Percentiles rank a stretch among this genome's conserved stretches.
These are phyloP conservation scores for Fusarium sp. DNA, from an alignment of 2,329 filamentous ascomycete genomes.

Conservation along the genomic window DNA sequence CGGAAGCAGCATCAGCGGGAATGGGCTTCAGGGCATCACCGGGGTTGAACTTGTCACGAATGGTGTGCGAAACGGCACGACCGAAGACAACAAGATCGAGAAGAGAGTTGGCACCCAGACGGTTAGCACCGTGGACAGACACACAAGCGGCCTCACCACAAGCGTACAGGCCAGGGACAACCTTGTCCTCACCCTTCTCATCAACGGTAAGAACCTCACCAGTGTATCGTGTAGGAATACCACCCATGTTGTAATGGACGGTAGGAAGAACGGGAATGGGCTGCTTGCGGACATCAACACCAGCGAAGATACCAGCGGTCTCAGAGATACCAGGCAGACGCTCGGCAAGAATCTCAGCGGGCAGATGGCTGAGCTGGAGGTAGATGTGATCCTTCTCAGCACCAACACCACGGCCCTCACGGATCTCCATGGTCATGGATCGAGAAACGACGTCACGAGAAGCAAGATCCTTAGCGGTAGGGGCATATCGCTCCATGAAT, in stretches of 20 bases:
- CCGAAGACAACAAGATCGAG: slow-evolving; percentile 98
- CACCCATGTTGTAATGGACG: slow-evolving; percentile 99
- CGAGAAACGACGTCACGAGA: slow-evolving; percentile 96
- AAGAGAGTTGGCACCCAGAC: slow-evolving; percentile 96
- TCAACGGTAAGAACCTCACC: slow-evolving; percentile 94
- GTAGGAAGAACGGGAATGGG: slow-evolving; percentile 96
- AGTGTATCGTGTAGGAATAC: slow-evolving; percentile 97
- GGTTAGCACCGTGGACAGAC: slow-evolving; percentile 97
- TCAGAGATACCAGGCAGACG: slow-evolving; percentile 98
- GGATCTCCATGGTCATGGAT: slow-evolving; percentile 98
- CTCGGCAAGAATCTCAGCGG: slow-evolving; percentile 90
- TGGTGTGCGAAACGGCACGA: slow-evolving; percentile 95
- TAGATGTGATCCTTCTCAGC: slow-evolving; percentile 98
- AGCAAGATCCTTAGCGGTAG: slow-evolving; percentile 97
- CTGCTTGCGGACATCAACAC: slow-evolving; percentile 96
- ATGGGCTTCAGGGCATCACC: slow-evolving; percentile 83
- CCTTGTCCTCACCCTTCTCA: slow-evolving; percentile 85
- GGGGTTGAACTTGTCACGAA: slow-evolving; percentile 91
- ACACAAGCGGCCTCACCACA: slow-evolving; percentile 98
- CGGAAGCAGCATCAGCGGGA: slow-evolving; percentile 85
- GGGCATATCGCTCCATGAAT: slow-evolving; percentile 99
- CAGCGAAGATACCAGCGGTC: slow-evolving; percentile 95
- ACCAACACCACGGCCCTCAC: slow-evolving; percentile 95
- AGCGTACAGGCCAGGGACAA: slow-evolving; percentile 94
- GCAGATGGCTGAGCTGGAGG: slow-evolving; percentile 96